phyloP scores from a whole-genome alignment of 2,329 filamentous ascomycete species.

The Alternaria infectoria region DNA sequence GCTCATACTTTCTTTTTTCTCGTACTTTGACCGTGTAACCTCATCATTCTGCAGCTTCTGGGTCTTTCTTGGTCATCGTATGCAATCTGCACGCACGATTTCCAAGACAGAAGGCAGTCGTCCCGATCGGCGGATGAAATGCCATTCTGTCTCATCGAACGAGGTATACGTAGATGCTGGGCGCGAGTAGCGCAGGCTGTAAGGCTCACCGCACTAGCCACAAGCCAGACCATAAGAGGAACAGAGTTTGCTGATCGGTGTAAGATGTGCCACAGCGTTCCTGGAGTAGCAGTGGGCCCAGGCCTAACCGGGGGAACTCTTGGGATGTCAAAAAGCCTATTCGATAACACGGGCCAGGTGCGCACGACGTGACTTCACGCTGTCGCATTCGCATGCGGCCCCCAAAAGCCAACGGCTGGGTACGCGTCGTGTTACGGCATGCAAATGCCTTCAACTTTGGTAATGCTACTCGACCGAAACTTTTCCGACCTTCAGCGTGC shows the following conservation, averaged over 20 bases:
- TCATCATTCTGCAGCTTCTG: background rate
- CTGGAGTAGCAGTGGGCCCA: background rate
- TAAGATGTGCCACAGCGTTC: background rate
- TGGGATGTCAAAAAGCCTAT: background rate
- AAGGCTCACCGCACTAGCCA: constrained; percentile 3
- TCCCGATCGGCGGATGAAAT: background rate
- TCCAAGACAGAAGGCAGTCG: background rate
- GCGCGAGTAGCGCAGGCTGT: background rate
- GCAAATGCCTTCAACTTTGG: background rate
- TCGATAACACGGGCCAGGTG: background rate
- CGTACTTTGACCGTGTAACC: background rate
- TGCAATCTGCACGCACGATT: background rate
- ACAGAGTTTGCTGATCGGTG: background rate
- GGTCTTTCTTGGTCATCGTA: background rate
- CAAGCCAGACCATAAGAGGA: background rate
- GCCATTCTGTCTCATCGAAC: background rate
- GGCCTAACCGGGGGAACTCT: background rate
- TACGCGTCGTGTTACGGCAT: background rate
- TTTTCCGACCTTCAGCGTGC: background rate
- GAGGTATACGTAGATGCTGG: background rate
- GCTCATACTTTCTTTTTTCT: background rate
- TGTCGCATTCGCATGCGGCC: background rate
- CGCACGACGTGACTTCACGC: background rate
- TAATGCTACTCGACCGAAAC: background rate
- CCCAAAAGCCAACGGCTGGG: background rate